Evolutionary conservation across 768 basidiomycete species (phyloP), one percentile per base, ranked within the genome.

Genomic region (Russula dissimulans): DNA sequence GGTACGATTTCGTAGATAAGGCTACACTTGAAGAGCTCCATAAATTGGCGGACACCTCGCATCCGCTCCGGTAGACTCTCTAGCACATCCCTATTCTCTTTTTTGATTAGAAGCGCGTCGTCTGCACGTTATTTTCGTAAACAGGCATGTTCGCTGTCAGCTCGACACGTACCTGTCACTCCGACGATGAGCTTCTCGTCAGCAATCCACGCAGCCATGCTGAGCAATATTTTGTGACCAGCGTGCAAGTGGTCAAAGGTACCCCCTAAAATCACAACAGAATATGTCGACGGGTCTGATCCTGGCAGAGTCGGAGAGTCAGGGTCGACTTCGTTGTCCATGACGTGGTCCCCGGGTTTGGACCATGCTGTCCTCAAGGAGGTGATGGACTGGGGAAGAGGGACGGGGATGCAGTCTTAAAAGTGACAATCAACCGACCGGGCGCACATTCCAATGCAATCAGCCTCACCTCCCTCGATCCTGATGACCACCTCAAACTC

Each of bases 161-260:
- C 31, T 29, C 3, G 7, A 38, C 34, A 34, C 78, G 67, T 59
- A 88, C 91, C 87, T 55, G 91, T 90, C 42, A 98, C 76, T 5
- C 97, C 97, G 64, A 97, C 84, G 62, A 98, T 91, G 67, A 98
- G 74, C 71, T 93, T 94, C 63, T 78, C 71, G 46, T 73, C 70
- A 0, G 94, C 78, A 57, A 98, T 84, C 80, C 87, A 93, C 1
- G 90, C 85, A 12, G 83, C 87, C 85, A 97, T 92, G 68, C 91
- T 90, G 11, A 99, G 81, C 32, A 99, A 81, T 61, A 99, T 95
- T 74, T 97, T 97, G 76, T 99, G 97, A 0, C 95, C 97, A 4
- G 93, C 84, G 69, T 99, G 97, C 15, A 99, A 81, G 71, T 98
- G 97, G 73, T 99, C 97, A 72, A 98, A 98, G 0, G 97, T 98